Evolutionary conservation across 2,329 filamentous ascomycete species (phyloP), one percentile per base, ranked within the genome.

Genomic region (Shiraia sp.): DNA sequence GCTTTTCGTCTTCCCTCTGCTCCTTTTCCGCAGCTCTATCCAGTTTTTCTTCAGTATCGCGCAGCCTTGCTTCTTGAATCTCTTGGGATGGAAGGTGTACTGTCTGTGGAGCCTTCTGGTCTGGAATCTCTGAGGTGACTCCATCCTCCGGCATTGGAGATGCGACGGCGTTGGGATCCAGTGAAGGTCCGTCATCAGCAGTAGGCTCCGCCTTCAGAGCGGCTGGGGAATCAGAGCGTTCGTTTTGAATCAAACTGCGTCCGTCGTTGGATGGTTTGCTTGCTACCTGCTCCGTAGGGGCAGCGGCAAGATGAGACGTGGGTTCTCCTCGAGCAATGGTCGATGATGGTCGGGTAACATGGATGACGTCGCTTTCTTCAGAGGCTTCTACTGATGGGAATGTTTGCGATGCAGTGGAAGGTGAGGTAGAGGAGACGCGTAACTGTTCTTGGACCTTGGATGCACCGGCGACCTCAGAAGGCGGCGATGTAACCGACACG

Each of bases 11-110:
- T 32, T 68, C 71, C 60, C 57, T 74, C 36, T 56, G 65, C 46
- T 67, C 64, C 38, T 58, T 68, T 40, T 70, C 59, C 32, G 61
- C 59, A 25, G 53, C 59, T 24, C 62, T 63, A 28, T 72, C 70
- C 47, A 70, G 55, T 13, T 61, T 72, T 12, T 53, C 60, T 37
- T 72, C 65, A 29, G 67, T 71, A 49, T 75, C 70, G 36, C 68
- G 67, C 35, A 75, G 49, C 30, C 67, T 67, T 51, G 72, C 64
- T 59, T 79, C 75, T 53, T 79, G 77, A 3, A 72, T 69, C 47
- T 79, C 74, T 51, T 75, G 68, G 3, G 77, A 66, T 12, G 77
- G 76, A 26, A 79, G 57, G 55, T 79, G 77, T 19, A 76, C 44
- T 52, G 70, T 63, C 56, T 73, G 47, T 47, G 70, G 54, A 23